Base-by-base conservation (phyloP, 345 rosid genomes). In the Trapa incisa region DNA sequence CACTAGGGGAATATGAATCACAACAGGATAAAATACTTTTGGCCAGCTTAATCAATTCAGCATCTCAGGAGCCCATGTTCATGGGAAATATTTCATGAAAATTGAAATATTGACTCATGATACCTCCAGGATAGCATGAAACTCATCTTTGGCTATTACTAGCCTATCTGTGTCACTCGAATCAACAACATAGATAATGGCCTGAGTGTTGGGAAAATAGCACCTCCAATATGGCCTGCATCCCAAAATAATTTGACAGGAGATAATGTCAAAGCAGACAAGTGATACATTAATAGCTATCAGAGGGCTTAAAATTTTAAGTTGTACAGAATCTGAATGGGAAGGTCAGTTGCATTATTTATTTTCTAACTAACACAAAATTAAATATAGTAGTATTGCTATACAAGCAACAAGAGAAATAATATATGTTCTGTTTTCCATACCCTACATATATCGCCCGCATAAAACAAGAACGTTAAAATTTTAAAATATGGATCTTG, bases 181-280 rank as follows among this genome's bases (percentile, higher is more conserved):
- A 80, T 88, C 95, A 66, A 88, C 81, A 17, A 88, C 95, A 71
- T 88, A 88, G 45, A 88, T 86, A 60, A 88, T 78, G 64, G 89
- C 94, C 66, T 88, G 94, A 39, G 94, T 86, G 69, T 88, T 88
- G 65, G 94, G 94, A 67, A 88, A 88, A 76, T 88, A 88, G 76
- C 94, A 88, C 76, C 94, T 82, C 94, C 94, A 88, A 62, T 88
- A 88, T 50, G 94, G 94, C 82, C 94, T 88, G 82, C 47, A 60
- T 32, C 14, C 47, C 43, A 67, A 56, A 22, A 57, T 53, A 67
- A 37, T 52, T 52, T 9, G 36, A 36, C 8, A 41, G 65, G 29
- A 17, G 12, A 52, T 67, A 10, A 68, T n/a, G 45, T 71, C 22
- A n/a, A 64, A 72, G 41, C 38, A 35, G 62, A 32, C 29, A 58